Evolutionary conservation across 2,329 filamentous ascomycete species (phyloP), one percentile per base, ranked within the genome.

Genomic region (Phyllosticta paracitricarpa): DNA sequence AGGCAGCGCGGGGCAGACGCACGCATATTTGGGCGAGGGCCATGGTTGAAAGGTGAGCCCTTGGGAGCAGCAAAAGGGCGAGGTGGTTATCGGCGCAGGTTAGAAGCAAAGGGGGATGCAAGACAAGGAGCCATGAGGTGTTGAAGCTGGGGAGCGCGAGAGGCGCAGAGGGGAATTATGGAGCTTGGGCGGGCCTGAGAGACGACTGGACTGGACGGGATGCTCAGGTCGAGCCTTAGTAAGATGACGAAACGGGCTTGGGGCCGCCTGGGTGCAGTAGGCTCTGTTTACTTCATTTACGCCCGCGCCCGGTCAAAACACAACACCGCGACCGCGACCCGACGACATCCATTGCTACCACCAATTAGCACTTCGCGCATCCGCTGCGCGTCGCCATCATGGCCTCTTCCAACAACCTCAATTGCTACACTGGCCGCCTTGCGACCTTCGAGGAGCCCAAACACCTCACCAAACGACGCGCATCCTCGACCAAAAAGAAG

Each of bases 371-470:
- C 56, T 26, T 57, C 54, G 51, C 55, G 54, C 54, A 54, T 51
- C 25, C 51, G 51, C 26, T 30, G 19, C 55, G 60, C 55, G 56
- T 58, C 51, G 60, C 51, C 25, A 19, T 33, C 57, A 73, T 74
- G 71, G 64, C 67, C 24, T 25, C 58, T 56, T 61, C 71, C 79
- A 82, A 74, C 17, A 74, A 74, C 63, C 80, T 83, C 77, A 78
- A 81, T 66, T 88, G 88, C 17, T 86, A 86, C 66, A 85, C 91
- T 65, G 87, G 86, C 68, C 89, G 94, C 56, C 77, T 97, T 40
- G 86, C 85, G 33, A 93, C 91, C 10, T 99, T 97, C 73, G 82
- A 88, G 57, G 79, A 79, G 59, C 75, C 83, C 2, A 82, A 89
- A 60, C 81, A 83, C 12, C 77, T 82, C 48, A 76, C 81, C 51